Base-by-base conservation (phyloP, 1,139 yeast genomes). In the Diutina scorzettiae region DNA sequence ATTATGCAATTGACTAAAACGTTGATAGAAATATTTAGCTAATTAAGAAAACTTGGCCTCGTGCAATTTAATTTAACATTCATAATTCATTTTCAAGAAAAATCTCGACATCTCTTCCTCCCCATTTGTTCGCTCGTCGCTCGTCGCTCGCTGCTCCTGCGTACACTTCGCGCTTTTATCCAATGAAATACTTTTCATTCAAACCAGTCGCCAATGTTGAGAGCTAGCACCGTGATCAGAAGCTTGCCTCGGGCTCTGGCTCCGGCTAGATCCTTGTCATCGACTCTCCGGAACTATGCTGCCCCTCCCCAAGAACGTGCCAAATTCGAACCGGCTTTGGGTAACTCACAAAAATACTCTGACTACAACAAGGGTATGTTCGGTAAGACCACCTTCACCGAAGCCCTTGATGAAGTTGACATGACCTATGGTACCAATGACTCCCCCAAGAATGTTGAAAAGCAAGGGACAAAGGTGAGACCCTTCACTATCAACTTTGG, bases 401-500 rank as follows among this genome's bases (percentile, higher is more conserved):
- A 68, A 51, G 66, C 63, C 11, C 57, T 69, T 60, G 73, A 69
- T 50, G 71, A 66, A 49, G 65, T 66, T 31, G 72, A 68, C 50
- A 67, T 68, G 72, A 58, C 63, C 36, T 68, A 69, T 68, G 69
- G 67, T 41, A 20, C 6, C 17, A 11, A 19, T 19, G 74, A 69
- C 49, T 71, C 64, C 48, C 73, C 73, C 36, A 62, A 59, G 46
- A 58, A 64, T 42, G 66, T 67, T 25, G 69, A 58, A 34, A 69
- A 62, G 50, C 73, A 69, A 55, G 68, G 68, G 54, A 59, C 71
- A 47, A 81, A 82, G 58, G 78, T 84, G 55, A 77, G 94, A 62
- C 94, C 84, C 60, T 84, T 84, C 66, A 84, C 95, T 43, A 78
- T 85, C 59, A 85, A 84, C 64, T 85, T 85, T 57, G 95, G 95